Base-by-base conservation (phyloP, 192 early-diverging fungal genomes). In the Linnemannia exigua region DNA sequence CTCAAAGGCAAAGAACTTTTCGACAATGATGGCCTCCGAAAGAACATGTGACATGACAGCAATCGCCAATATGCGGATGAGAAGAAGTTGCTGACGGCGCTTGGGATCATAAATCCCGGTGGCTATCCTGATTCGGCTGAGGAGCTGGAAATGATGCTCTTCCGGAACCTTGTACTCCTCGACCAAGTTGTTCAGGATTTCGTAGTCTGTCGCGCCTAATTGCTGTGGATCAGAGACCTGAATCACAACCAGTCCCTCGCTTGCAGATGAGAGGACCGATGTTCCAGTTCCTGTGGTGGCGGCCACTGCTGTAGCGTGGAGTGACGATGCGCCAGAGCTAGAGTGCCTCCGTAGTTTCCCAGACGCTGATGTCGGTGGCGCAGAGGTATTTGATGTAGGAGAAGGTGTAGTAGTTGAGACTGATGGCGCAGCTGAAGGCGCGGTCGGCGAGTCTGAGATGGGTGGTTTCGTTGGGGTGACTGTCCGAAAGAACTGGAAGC, bases 1-100 rank as follows among this genome's bases (percentile, higher is more conserved):
- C 79, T 98, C 97, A 79, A 96, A 97, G 33, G 94, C 90, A 79
- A 97, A 95, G 33, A 99, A 89, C 72, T 92, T 93, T 72, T 92
- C 94, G 47, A 95, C 87, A 16, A 92, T 88, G 33, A 91, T 69
- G 6, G 92, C 88, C 77, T 96, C 95, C 5, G 90, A 88, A 28
- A 90, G 90, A 33, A 95, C 82, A 80, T 93, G 90, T 16, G 90
- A 93, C 88, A 95, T 92, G 14, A 97, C 92, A 31, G 94, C 90
- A 51, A 97, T 92, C 1, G 97, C 95, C 67, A 96, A 84, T 31
- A 98, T 89, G 17, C 97, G 94, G 77, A 94, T 93, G 35, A 89
- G 86, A 77, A 97, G 79, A 19, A 98, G 88, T 67, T 90, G 82
- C 33, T 87, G 87, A 38, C 97, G 89, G 47, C 87, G 76, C 0